These are phyloP conservation scores for Pseudomicrostroma phylloplanum DNA, from an alignment of 1,284 basidiomycete species.

Conservation along the genomic window DNA sequence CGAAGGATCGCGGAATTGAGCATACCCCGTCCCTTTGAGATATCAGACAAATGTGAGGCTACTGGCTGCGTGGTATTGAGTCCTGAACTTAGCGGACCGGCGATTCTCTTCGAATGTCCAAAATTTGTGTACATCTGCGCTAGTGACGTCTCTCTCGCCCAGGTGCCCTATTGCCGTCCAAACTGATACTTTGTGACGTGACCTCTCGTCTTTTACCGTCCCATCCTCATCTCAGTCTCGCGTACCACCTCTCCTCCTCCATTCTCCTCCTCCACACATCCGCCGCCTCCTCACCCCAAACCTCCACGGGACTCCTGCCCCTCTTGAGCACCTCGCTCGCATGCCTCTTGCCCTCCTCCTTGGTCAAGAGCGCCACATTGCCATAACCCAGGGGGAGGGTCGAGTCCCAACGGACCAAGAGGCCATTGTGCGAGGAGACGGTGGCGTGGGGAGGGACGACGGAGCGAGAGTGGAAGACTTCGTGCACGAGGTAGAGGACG, in stretches of 20 bases:
- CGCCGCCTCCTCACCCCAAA: slow-evolving; percentile 40
- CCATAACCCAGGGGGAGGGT: slow-evolving; percentile 37
- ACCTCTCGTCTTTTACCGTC: too few relatives aligned
- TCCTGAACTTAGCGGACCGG: too few relatives aligned
- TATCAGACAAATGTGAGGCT: too few relatives aligned
- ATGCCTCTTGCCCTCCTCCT: slow-evolving; percentile 38
- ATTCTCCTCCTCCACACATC: slow-evolving; percentile 34
- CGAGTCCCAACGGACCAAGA: slow-evolving; percentile 44
- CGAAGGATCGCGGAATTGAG: too few relatives aligned
- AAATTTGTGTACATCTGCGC: too few relatives aligned
- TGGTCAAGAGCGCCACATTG: slow-evolving; percentile 42
- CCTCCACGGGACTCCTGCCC: slow-evolving; percentile 33
- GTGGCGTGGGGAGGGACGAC: slow-evolving; percentile 39
- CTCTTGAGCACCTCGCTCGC: slow-evolving; percentile 34
- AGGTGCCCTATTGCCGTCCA: too few relatives aligned
- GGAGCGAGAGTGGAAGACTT: slow-evolving; percentile 40
- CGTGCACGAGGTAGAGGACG: slow-evolving; percentile 42
- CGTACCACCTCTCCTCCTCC: slow-evolving; percentile 27
- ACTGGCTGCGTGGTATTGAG: too few relatives aligned
- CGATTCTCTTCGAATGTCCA: too few relatives aligned
- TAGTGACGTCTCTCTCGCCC: too few relatives aligned
- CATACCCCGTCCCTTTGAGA: too few relatives aligned
- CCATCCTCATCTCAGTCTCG: not conserved
- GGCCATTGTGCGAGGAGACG: slow-evolving; percentile 20
- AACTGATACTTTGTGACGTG: too few relatives aligned